Base-by-base conservation (phyloP, 441 rosid genomes). In the Corymbia calophylla region DNA sequence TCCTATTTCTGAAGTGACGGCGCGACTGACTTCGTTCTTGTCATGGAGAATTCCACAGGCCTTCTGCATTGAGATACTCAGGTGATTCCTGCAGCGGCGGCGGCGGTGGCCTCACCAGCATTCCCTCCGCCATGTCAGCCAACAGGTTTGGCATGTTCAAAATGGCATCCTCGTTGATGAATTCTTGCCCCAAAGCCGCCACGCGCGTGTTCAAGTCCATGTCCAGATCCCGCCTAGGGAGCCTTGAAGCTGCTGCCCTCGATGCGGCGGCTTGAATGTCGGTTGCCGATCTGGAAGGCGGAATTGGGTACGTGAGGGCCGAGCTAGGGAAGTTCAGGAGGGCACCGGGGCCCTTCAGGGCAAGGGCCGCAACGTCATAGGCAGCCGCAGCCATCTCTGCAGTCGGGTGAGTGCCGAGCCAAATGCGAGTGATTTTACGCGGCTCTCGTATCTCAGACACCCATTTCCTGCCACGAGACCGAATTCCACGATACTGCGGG, bases 391-490 rank as follows among this genome's bases (percentile, higher is more conserved):
- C 87, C 87, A 86, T 86, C 87, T 86, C 87, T 1, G 87, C 47
- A 5, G 87, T 51, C 4, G 87, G 87, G 62, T 47, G 53, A 86
- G 87, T 86, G 16, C 87, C 87, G 23, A 86, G 87, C 87, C 87
- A 86, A 31, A 86, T 86, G 5, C 87, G 87, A 9, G 29, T 53
- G 87, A 25, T 44, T 56, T 86, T 32, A 13, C n/a, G 64, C 14
- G 64, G 87, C 87, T 86, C 87, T 53, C 64, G 87, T 86, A 86
- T 86, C 87, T 86, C 87, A 19, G 87, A 86, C 62, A 86, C 87
- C 87, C 87, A 86, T 86, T 86, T 86, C 47, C 64, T 56, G 27
- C 87, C 25, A 5, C 87, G 55, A 53, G 62, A 56, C 64, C 87
- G 87, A 39, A 86, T 86, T 44, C 87, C 64, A 11, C 48, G 87